These are phyloP conservation scores for Alternaria panax DNA, from an alignment of 2,329 filamentous ascomycete species.

Conservation along the genomic window DNA sequence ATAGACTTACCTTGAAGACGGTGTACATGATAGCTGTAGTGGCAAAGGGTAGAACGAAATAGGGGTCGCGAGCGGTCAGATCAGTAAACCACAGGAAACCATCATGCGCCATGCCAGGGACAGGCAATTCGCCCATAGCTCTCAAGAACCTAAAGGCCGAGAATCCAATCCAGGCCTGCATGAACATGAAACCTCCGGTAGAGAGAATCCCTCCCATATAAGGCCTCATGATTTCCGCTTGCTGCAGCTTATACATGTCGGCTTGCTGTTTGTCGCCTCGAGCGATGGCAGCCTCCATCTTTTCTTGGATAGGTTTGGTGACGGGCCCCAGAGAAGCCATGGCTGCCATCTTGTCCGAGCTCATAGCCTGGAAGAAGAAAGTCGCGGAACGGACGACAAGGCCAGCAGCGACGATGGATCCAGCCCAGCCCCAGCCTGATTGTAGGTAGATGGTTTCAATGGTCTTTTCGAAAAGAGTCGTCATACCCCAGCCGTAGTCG, in stretches of 20 bases:
- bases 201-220: conserved; percentile 26
- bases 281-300: conserved; percentile 58
- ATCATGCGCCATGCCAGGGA: conserved; percentile 76
- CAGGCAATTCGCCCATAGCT: conserved; percentile 78
- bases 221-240: conserved; percentile 59
- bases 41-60: conserved; percentile 73
- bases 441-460: conserved; percentile 86
- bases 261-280: conserved; percentile 54
- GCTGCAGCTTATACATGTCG: conserved; percentile 53
- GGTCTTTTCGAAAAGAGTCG: conserved; percentile 73
- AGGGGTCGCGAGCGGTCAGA: conserved; percentile 78
- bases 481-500: conserved; percentile 85
- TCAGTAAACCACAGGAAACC: conserved; percentile 81
- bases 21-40: conserved; percentile 65
- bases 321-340: conserved; percentile 68
- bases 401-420: conserved; percentile 71
- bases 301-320: conserved; percentile 62
- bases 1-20: conserved; percentile 64
- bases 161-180: conserved; percentile 75
- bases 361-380: conserved; percentile 66
- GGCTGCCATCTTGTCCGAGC: conserved; percentile 68
- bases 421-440: conserved; percentile 81
- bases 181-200: conserved; percentile 63
- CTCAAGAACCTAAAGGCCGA: conserved; percentile 81
- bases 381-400: conserved; percentile 69